Percentiles rank a stretch among this genome's conserved stretches.
Conservation (phyloP, 768 basidiomycete genomes). For the Myochromella boudieri region DNA sequence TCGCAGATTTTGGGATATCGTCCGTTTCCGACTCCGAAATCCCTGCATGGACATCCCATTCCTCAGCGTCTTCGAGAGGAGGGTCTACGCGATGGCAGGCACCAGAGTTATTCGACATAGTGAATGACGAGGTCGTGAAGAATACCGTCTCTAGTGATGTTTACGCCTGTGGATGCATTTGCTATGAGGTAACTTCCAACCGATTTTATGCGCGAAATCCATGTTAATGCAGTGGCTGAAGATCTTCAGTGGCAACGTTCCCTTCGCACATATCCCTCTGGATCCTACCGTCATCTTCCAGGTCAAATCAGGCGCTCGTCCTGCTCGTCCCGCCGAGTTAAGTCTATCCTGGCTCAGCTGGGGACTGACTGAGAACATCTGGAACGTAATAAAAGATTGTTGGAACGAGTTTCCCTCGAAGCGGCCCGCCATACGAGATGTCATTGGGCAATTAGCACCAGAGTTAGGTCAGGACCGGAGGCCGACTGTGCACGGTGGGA, state of each 20-base stretch:
- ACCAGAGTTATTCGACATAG: constrained; percentile 18
- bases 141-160: constrained; percentile 19
- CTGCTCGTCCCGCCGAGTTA: not conserved
- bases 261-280: constrained; percentile 15
- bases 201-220: too few species aligned
- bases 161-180: constrained; percentile 16
- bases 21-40: not conserved
- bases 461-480: not conserved
- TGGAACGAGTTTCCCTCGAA: not conserved
- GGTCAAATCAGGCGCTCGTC: constrained; percentile 10
- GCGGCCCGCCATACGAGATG: not conserved
- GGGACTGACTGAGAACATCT: not conserved
- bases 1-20: not conserved
- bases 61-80: not conserved
- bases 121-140: not conserved
- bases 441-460: not conserved
- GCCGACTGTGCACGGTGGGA: not conserved
- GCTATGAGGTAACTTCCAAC: constrained; percentile 14
- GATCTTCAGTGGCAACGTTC: constrained; percentile 19
- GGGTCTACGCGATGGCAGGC: constrained; percentile 6
- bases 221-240: not conserved
- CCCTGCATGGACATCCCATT: not conserved
- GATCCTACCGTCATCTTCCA: constrained; percentile 16
- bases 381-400: not conserved
- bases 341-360: not conserved